These are phyloP conservation scores for Salix exigua DNA, from an alignment of 345 rosid species.

Conservation along the genomic window DNA sequence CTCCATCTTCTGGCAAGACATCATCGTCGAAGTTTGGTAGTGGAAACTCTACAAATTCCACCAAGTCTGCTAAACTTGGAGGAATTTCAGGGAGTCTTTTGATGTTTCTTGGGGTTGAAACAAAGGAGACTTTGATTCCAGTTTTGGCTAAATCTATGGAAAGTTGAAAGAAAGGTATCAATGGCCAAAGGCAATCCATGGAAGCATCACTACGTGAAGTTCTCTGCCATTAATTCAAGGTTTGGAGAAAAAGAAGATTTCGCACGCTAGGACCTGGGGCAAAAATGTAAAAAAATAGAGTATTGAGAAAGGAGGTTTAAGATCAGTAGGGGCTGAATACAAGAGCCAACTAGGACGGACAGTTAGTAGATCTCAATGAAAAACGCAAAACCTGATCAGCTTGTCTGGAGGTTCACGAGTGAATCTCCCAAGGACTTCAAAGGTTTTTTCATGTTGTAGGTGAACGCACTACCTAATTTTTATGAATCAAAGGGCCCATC, in stretches of 20 bases:
- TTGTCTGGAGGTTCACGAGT: too few relatives aligned
- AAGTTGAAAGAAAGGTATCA: conserved; percentile 21
- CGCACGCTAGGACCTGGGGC: background rate
- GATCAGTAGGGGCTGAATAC: background rate
- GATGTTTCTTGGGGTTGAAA: conserved; percentile 21
- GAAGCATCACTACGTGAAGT: conserved; percentile 22
- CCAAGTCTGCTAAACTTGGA: background rate
- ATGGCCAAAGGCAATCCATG: conserved; percentile 30
- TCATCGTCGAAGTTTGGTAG: conserved; percentile 11
- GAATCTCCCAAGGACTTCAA: too few relatives aligned
- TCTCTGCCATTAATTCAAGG: conserved; percentile 4
- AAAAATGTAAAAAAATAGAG: background rate
- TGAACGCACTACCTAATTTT: too few relatives aligned
- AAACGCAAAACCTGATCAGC: too few relatives aligned
- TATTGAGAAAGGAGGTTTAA: background rate
- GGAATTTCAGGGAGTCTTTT: conserved; percentile 27
- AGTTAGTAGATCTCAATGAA: too few relatives aligned
- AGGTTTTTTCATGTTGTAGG: too few relatives aligned
- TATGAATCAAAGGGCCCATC: too few relatives aligned
- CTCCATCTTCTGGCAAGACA: conserved; percentile 17
- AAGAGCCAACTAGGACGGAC: background rate
- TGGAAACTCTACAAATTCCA: conserved; percentile 14
- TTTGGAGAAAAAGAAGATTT: background rate
- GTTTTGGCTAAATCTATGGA: conserved; percentile 19
- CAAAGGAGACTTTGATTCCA: conserved; percentile 18